These are phyloP conservation scores for Scenedesmus sp. DNA, from an alignment of 163 green algal genomes.

Conservation along the genomic window DNA sequence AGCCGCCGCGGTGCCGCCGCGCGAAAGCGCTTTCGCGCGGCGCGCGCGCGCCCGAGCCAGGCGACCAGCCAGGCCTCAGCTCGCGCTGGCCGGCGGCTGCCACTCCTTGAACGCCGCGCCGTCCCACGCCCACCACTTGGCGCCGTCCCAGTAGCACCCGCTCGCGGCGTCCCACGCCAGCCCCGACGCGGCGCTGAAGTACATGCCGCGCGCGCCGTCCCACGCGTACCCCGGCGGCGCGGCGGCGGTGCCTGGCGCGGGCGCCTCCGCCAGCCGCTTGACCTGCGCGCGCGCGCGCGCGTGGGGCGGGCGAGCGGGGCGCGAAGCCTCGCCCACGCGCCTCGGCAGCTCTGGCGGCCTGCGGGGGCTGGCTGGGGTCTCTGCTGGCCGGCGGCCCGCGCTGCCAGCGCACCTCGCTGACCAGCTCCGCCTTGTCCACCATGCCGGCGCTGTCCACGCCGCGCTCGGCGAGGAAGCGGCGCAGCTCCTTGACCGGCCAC, in stretches of 20 bases:
- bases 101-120: too few relatives aligned
- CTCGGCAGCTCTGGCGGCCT: too few relatives aligned
- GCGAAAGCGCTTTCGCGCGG: too few relatives aligned
- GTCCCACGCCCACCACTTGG: conserved; percentile 34
- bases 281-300: conserved; percentile 19
- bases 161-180: conserved; percentile 62
- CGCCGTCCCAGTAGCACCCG: conserved; percentile 39
- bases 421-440: conserved; percentile 32
- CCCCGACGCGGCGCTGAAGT: conserved; percentile 58
- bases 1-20: too few relatives aligned
- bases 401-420: conserved; percentile 12
- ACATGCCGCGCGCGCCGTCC: conserved; percentile 65
- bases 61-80: too few relatives aligned
- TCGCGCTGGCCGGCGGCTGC: too few relatives aligned
- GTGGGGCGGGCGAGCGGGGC: too few relatives aligned
- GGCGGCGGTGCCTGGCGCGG: neutral
- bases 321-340: too few relatives aligned
- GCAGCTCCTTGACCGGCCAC: conserved; percentile 85
- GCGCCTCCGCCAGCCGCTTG: conserved; percentile 14
- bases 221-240: conserved; percentile 68
- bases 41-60: too few relatives aligned
- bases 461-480: conserved; percentile 66
- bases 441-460: conserved; percentile 50
- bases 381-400: too few relatives aligned
- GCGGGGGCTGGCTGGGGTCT: too few relatives aligned